Percentiles rank a stretch among this genome's conserved stretches.
These are phyloP conservation scores for Heritiera fomes DNA, from an alignment of 345 rosid genomes.

Conservation along the genomic window DNA sequence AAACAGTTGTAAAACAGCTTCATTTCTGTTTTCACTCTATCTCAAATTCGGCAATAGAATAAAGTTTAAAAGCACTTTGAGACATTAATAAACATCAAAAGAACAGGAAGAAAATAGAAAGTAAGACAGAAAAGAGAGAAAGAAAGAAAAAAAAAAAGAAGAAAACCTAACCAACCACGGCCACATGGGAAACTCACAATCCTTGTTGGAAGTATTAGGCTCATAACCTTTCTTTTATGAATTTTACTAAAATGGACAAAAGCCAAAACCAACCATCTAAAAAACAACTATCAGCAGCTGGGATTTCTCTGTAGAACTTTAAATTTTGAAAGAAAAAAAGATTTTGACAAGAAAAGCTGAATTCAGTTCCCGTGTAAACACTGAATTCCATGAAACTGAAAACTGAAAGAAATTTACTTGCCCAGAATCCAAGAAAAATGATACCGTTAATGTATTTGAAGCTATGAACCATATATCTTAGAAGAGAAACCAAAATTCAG, in stretches of 20 bases:
- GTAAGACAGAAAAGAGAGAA: background rate
- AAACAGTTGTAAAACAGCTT: slow-evolving; percentile 14
- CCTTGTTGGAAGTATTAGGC: slow-evolving; percentile 26
- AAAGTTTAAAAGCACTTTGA: background rate
- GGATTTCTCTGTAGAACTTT: background rate
- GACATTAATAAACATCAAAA: slow-evolving; percentile 10
- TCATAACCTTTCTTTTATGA: background rate
- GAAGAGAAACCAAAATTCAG: background rate
- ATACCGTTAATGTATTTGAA: background rate
- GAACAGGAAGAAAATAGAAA: background rate
- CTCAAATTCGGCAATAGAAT: slow-evolving; percentile 17
- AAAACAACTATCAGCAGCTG: background rate
- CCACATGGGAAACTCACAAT: slow-evolving; percentile 20
- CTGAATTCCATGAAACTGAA: slow-evolving; percentile 14
- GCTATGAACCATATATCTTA: background rate
- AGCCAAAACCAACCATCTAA: slow-evolving; percentile 6
- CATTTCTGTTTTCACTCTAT: slow-evolving; percentile 12
- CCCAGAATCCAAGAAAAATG: background rate
- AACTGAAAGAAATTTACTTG: background rate
- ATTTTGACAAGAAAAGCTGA: background rate
- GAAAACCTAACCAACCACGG: slow-evolving; percentile 17
- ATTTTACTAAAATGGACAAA: slow-evolving; percentile 6
- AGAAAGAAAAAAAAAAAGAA: background rate
- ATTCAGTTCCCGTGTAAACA: slow-evolving; percentile 13
- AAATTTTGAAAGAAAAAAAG: background rate